Conservation (phyloP, 768 basidiomycete genomes). For the Collybiopsis luxurians region DNA sequence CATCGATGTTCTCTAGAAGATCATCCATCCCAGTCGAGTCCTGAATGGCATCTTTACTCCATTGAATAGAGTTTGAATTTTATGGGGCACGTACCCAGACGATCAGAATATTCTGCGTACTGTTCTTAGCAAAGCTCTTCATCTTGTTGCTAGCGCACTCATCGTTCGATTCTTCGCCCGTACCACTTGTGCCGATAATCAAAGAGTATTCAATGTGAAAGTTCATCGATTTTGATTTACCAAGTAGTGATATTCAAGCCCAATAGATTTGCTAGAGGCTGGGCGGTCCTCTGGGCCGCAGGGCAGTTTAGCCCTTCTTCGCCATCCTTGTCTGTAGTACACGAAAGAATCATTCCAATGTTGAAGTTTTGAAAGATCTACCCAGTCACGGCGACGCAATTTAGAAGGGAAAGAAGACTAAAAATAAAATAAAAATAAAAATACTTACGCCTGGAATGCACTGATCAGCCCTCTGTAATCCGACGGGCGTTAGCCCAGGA, state of each 20-base stretch:
- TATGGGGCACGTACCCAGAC: constrained; percentile 21
- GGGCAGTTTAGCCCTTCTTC: constrained; percentile 14
- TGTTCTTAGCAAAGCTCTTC: constrained; percentile 20
- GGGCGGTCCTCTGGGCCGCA: constrained; percentile 18
- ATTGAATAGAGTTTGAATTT: background rate
- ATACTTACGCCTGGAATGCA: constrained; percentile 21
- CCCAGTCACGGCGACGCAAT: constrained; percentile 10
- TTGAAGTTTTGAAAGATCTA: constrained; percentile 11
- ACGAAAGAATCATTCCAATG: constrained; percentile 24
- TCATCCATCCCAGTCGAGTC: background rate
- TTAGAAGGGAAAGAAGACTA: too few relatives aligned
- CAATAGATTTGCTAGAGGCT: constrained; percentile 21
- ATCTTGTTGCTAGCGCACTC: constrained; percentile 21
- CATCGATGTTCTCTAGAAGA: background rate
- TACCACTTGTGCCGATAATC: too few relatives aligned
- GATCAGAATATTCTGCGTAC: constrained; percentile 20
- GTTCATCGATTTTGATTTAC: too few relatives aligned
- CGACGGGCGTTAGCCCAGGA: constrained; percentile 21
- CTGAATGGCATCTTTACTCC: background rate
- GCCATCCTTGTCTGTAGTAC: constrained; percentile 20
- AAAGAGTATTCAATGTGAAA: too few relatives aligned
- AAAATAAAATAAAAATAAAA: too few relatives aligned
- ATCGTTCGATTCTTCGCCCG: constrained; percentile 23
- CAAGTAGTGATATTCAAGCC: constrained; percentile 20
- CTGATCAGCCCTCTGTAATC: constrained; percentile 17